Percentiles rank a stretch among this genome's conserved stretches.
These are phyloP conservation scores for Rhamnella rubrinervis DNA, from an alignment of 331 rosid species.

Conservation along the genomic window DNA sequence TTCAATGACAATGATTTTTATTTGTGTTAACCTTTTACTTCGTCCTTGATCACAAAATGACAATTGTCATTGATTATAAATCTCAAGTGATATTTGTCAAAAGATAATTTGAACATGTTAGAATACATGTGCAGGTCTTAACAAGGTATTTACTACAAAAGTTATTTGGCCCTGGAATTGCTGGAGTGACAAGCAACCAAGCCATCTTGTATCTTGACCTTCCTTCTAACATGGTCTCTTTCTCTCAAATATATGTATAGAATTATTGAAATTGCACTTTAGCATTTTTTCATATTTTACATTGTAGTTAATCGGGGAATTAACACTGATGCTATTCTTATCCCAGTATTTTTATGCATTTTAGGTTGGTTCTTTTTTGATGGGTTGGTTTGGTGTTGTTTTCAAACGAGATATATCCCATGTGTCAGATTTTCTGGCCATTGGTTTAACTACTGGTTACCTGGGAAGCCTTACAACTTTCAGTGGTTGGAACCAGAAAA, in stretches of 20 bases:
- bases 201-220: slow-evolving; percentile 71
- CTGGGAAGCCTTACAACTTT: slow-evolving; percentile 94
- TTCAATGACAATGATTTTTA: too few relatives aligned
- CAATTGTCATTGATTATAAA: neutral
- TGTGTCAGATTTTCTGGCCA: slow-evolving; percentile 65
- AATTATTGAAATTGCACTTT: too few relatives aligned
- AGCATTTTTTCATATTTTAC: too few relatives aligned
- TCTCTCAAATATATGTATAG: neutral
- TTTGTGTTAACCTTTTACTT: too few relatives aligned
- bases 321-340: slow-evolving; percentile 8
- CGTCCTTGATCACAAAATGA: too few relatives aligned
- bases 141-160: slow-evolving; percentile 75
- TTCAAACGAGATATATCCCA: slow-evolving; percentile 65
- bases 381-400: slow-evolving; percentile 93
- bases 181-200: slow-evolving; percentile 55
- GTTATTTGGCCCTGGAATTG: slow-evolving; percentile 67
- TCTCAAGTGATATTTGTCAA: neutral
- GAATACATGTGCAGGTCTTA: slow-evolving; percentile 46
- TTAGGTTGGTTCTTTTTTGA: slow-evolving; percentile 80
- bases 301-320: neutral
- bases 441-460: slow-evolving; percentile 78
- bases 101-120: slow-evolving; percentile 11
- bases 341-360: slow-evolving; percentile 3
- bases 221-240: slow-evolving; percentile 84
- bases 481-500: slow-evolving; percentile 90